Evolutionary conservation across 2,329 filamentous ascomycete genomes (phyloP), one percentile per base, ranked within the genome.

Genomic region (Verticillium albo-atrum): DNA sequence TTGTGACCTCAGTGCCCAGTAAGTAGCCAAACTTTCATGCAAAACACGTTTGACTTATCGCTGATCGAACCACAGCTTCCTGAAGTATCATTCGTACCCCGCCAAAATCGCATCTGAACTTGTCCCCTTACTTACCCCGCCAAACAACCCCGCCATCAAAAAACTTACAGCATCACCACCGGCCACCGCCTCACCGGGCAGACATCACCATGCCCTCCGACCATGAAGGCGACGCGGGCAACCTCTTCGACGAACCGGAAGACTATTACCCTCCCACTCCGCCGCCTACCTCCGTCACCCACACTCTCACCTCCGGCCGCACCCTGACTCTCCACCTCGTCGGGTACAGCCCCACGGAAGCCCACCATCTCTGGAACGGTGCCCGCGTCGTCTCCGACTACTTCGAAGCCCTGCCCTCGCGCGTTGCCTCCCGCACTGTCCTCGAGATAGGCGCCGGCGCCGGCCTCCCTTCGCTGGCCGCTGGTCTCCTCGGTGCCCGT

Each of bases 281-380:
- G 54, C 84, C 88, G 54, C 87, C 91, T 7, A 94, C 89, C 2
- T 86, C 84, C 62, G 86, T 90, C 63, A 82, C 85, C 51, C 89
- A 96, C 77, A 84, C 81, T 25, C 83, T 94, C 71, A 77, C 84
- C 59, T 85, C 83, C 35, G 90, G 90, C 61, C 72, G 85, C 64
- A 77, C 79, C 28, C 77, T 96, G 64, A 85, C 79, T 56, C 83
- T 97, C 64, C 86, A 90, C 67, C 85, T 97, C 76, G 91, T 97
- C 52, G 93, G 93, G 61, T 88, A 91, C 74, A 94, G 90, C 78
- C 91, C 92, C 26, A 84, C 96, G 15, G 96, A 96, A 85, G 93
- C 91, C 17, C 91, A 97, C 74, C 83, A 90, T 64, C 83, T 97
- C 30, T 98, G 94, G 94, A 96, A 97, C 73, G 93, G 91, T 62